These are phyloP conservation scores for Kuraishia borneana DNA, from an alignment of 805 yeast species.

Conservation along the genomic window DNA sequence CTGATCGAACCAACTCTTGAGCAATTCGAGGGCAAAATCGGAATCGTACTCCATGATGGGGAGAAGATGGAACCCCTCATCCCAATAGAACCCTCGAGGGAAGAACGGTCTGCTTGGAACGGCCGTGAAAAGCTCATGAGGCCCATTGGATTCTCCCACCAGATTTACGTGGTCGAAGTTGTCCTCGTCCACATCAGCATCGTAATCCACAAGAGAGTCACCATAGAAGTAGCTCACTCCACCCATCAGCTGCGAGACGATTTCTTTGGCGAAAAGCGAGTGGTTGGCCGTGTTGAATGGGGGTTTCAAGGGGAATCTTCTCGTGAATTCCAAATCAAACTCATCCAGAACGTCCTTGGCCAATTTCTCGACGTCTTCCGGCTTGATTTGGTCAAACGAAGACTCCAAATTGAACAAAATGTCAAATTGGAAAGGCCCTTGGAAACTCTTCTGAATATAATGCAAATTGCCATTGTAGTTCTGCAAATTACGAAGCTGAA, in stretches of 20 bases:
- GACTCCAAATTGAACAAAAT: slow-evolving; percentile 42
- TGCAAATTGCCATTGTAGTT: slow-evolving; percentile 68
- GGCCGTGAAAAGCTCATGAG: slow-evolving; percentile 63
- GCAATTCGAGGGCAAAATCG: slow-evolving; percentile 67
- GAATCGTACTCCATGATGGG: slow-evolving; percentile 77
- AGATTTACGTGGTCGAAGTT: slow-evolving; percentile 42
- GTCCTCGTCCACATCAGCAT: slow-evolving; percentile 56
- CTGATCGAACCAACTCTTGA: slow-evolving; percentile 77
- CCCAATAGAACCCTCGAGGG: slow-evolving; percentile 98
- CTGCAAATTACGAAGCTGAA: slow-evolving; percentile 46
- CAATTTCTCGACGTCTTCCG: slow-evolving; percentile 22
- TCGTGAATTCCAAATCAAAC: slow-evolving; percentile 43
- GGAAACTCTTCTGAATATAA: slow-evolving; percentile 62
- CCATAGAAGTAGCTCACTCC: slow-evolving; percentile 89
- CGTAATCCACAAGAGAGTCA: slow-evolving; percentile 68
- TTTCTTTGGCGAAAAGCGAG: slow-evolving; percentile 57
- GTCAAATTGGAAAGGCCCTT: slow-evolving; percentile 69
- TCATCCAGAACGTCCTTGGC: slow-evolving; percentile 20
- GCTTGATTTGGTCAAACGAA: slow-evolving; percentile 27
- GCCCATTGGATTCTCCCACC: slow-evolving; percentile 58
- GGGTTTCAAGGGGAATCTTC: slow-evolving; percentile 34
- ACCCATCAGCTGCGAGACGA: slow-evolving; percentile 75
- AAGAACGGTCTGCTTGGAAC: slow-evolving; percentile 92
- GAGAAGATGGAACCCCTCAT: slow-evolving; percentile 89
- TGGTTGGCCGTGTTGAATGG: slow-evolving; percentile 41